phyloP scores from a whole-genome alignment of 306 rosid genomes.

The Mucuna pruriens region DNA sequence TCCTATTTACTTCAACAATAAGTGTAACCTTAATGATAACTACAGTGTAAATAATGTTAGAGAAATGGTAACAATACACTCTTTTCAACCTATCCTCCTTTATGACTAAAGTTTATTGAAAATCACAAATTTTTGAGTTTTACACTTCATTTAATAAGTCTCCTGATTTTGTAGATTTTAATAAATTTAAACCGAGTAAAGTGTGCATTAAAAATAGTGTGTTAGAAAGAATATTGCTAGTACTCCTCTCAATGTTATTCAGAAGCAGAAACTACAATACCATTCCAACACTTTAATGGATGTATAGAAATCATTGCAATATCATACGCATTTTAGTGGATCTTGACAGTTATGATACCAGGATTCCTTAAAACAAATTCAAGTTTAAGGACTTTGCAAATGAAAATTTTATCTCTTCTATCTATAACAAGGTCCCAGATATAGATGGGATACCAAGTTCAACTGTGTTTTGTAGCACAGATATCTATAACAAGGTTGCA shows the following conservation, averaged over 20 bases:
- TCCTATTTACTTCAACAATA: neutral
- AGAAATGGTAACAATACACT: too few relatives aligned
- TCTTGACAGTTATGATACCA: neutral
- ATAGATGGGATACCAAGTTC: neutral
- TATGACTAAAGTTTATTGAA: too few relatives aligned
- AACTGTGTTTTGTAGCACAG: neutral
- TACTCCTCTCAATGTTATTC: too few relatives aligned
- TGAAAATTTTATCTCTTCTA: neutral
- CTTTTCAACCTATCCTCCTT: too few relatives aligned
- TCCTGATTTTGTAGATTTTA: too few relatives aligned
- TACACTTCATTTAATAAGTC: too few relatives aligned
- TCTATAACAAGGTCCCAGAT: neutral
- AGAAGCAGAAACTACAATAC: slow-evolving; percentile 6
- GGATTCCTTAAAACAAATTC: neutral
- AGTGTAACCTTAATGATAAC: neutral
- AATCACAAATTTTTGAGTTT: too few relatives aligned
- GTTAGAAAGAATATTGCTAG: too few relatives aligned
- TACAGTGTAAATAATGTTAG: neutral
- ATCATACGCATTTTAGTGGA: neutral
- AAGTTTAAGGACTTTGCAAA: neutral
- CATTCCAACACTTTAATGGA: neutral
- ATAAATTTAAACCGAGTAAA: too few relatives aligned
- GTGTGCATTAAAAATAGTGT: too few relatives aligned
- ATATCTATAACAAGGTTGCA: neutral
- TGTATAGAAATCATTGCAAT: slow-evolving; percentile 7